Evolutionary conservation across 768 basidiomycete genomes (phyloP), one percentile per base, ranked within the genome.

Genomic region (Boletus pseudopeckii): DNA sequence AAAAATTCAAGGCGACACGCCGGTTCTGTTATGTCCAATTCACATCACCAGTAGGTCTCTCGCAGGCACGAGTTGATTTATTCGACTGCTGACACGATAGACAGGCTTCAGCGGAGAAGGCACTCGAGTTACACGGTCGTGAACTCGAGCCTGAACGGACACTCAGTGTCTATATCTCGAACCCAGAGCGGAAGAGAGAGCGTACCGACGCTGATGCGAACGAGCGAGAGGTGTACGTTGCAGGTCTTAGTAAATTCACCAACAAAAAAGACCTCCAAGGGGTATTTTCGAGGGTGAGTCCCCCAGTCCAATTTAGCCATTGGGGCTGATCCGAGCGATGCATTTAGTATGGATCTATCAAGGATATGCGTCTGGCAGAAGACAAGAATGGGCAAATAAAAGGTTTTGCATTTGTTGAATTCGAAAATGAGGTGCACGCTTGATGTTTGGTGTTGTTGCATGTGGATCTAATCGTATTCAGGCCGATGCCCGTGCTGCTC

Each of bases 11-110:
- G 71, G 84, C 75, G 52, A 88, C 89, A 2, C 77, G 97, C 34
- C 80, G 97, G 40, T 98, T 99, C 70, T 94, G 92, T 64, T 99
- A 98, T 68, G 77, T 99, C 1, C 97, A 98, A 57, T 98, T 83
- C 66, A 86, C 86, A 2, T 84, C 84, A 18, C 90, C 92, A 0
- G 95, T 92, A 52, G 48, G 88, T 75, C 40, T 28, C 7, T 32
- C 13, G 42, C 33, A n/a, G 2, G 24, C 14, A 34, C 38, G n/a
- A 22, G 22, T n/a, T 22, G 4, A 10, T 33, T 26, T 20, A 24
- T 42, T 32, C 22, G 15, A 24, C 20, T 20, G 24, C 7, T 55
- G 24, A 53, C 18, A 3, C 17, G 43, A 46, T 26, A n/a, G 13
- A 15, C 45, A 90, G 87, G 60, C 70, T 41, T 77, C 81, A 62